These are phyloP conservation scores for Scheffersomyces quercinus DNA, from an alignment of 1,139 yeast species.

Conservation along the genomic window DNA sequence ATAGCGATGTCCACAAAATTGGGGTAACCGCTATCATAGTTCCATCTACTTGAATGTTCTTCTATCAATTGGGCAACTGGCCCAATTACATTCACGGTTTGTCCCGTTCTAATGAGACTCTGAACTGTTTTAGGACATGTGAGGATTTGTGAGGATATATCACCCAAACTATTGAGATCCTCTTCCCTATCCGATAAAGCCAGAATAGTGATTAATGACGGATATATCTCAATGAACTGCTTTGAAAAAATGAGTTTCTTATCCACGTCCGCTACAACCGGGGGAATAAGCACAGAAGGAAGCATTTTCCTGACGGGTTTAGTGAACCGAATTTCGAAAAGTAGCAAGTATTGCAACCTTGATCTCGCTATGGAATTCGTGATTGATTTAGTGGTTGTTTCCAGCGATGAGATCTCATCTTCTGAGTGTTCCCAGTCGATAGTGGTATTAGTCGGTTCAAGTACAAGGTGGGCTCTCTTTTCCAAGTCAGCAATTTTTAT, in stretches of 20 bases:
- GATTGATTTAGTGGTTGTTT: neutral
- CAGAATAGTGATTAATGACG: conserved; percentile 48
- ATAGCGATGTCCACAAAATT: conserved; percentile 27
- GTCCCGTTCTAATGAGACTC: conserved; percentile 35
- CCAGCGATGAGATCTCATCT: neutral
- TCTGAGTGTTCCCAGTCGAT: too few species aligned
- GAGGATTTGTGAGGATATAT: conserved; percentile 61
- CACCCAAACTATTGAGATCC: conserved; percentile 51
- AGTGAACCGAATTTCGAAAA: conserved; percentile 58
- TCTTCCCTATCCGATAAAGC: conserved; percentile 67
- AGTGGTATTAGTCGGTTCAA: conserved; percentile 1
- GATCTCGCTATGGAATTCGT: conserved; percentile 25
- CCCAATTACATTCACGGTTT: conserved; percentile 44
- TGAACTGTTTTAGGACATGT: conserved; percentile 62
- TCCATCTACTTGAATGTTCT: conserved; percentile 30
- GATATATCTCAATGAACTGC: conserved; percentile 58
- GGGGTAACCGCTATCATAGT: conserved; percentile 29
- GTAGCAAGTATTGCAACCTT: conserved; percentile 52
- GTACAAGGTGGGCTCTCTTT: conserved; percentile 11
- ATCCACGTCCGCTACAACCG: conserved; percentile 49
- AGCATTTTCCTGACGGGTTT: conserved; percentile 49
- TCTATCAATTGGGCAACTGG: conserved; percentile 51
- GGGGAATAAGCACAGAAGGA: conserved; percentile 51
- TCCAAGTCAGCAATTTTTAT: conserved; percentile 12
- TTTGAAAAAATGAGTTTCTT: conserved; percentile 49